phyloP scores from a whole-genome alignment of 2,329 filamentous ascomycete genomes.

The Pseudogymnoascus sp. region DNA sequence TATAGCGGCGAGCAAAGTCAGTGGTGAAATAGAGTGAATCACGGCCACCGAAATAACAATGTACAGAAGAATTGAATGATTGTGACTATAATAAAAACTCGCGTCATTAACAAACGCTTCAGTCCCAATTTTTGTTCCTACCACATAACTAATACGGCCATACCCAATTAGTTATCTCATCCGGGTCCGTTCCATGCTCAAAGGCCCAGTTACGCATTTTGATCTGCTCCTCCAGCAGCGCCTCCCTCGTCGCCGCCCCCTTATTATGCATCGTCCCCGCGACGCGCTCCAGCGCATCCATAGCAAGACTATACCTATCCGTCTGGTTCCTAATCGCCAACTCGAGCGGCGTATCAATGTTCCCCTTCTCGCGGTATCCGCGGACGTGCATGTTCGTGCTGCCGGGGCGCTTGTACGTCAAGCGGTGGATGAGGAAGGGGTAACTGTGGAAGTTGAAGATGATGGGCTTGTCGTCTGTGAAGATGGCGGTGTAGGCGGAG shows the following conservation, averaged over 20 bases:
- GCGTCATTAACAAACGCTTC: no score
- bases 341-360: conserved; percentile 74
- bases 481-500: conserved; percentile 57
- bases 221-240: conserved; percentile 56
- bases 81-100: no score
- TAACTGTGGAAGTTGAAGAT: conserved; percentile 84
- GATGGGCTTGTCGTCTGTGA: conserved; percentile 63
- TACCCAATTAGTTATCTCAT: conserved; percentile 22
- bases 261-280: conserved; percentile 50
- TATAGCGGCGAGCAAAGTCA: not conserved
- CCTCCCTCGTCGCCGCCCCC: conserved; percentile 53
- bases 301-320: conserved; percentile 68
- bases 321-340: conserved; percentile 70
- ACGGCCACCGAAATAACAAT: no score
- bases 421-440: conserved; percentile 68
- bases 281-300: conserved; percentile 66
- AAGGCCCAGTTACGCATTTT: conserved; percentile 55
- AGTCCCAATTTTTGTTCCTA: not conserved
- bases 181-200: conserved; percentile 61
- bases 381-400: conserved; percentile 62
- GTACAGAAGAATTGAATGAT: no score
- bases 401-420: conserved; percentile 68
- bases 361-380: conserved; percentile 76
- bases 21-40: no score
- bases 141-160: conserved; percentile 20